Evolutionary conservation across 2,329 filamentous ascomycete genomes (phyloP).

Genomic region (Blumeria hordei): DNA sequence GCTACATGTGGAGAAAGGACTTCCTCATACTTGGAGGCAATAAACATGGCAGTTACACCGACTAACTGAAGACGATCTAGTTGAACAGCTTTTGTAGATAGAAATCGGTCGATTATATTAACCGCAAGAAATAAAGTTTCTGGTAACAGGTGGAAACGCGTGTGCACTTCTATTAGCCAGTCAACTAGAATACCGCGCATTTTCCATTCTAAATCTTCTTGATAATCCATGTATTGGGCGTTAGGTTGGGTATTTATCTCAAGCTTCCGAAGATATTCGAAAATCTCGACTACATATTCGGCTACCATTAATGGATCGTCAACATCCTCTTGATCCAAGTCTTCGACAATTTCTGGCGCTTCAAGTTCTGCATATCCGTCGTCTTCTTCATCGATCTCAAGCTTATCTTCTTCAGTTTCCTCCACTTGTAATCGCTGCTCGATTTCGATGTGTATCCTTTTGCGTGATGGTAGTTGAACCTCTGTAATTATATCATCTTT

Average conservation of each 20-base stretch:
- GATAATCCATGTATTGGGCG: conserved; percentile 82
- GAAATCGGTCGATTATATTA: conserved; percentile 96
- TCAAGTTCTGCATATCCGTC: conserved; percentile 10
- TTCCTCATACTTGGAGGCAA: conserved; percentile 96
- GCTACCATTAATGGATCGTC: conserved; percentile 95
- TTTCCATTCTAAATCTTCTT: conserved; percentile 93
- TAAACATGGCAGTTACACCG: conserved; percentile 97
- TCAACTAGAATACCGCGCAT: conserved; percentile 92
- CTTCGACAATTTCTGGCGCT: conserved; percentile 22
- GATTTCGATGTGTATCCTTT: conserved; percentile 34
- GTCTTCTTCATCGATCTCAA: conserved; percentile 13
- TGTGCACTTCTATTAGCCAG: conserved; percentile 97
- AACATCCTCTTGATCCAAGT: conserved; percentile 67
- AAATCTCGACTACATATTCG: conserved; percentile 92
- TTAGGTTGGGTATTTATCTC: conserved; percentile 67
- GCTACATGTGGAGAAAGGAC: conserved; percentile 88
- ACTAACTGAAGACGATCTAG: conserved; percentile 90
- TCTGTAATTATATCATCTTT: conserved; percentile 37
- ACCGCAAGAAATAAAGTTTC: conserved; percentile 92
- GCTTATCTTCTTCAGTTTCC: conserved; percentile 16
- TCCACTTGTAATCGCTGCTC: conserved; percentile 21
- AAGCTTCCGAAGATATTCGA: conserved; percentile 77
- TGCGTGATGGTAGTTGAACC: conserved; percentile 42
- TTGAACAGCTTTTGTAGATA: conserved; percentile 85
- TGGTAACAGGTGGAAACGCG: conserved; percentile 79